These are phyloP conservation scores for Chlamydomonas sphaeroides DNA, from an alignment of 139 green algal species.

Conservation along the genomic window DNA sequence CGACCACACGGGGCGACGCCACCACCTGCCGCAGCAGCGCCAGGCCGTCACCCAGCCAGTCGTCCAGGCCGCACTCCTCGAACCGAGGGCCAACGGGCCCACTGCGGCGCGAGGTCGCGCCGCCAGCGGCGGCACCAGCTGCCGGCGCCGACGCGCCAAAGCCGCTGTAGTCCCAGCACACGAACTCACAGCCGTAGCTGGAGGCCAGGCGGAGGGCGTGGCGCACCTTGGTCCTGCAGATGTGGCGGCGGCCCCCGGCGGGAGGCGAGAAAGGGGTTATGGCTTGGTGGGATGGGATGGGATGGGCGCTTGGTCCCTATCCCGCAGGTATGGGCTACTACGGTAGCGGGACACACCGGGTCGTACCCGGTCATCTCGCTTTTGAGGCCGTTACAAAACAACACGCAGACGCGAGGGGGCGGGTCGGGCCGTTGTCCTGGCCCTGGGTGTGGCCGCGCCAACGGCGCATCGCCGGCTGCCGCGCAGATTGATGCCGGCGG, in stretches of 20 bases:
- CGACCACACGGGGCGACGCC: background rate
- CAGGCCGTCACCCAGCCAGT: constrained; percentile 21
- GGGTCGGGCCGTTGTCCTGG: too few species aligned
- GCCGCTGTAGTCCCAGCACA: constrained; percentile 27
- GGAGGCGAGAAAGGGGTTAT: too few species aligned
- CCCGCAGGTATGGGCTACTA: too few species aligned
- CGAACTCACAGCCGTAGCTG: background rate
- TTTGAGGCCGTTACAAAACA: constrained; percentile 26
- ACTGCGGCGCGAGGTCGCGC: too few species aligned
- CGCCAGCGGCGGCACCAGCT: too few species aligned
- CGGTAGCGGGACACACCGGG: too few species aligned
- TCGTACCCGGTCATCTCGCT: constrained; percentile 10
- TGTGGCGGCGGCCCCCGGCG: too few species aligned
- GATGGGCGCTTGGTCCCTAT: too few species aligned
- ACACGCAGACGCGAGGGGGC: background rate
- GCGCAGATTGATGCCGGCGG: too few species aligned
- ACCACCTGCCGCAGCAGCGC: background rate
- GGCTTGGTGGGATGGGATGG: too few species aligned
- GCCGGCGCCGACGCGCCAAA: background rate
- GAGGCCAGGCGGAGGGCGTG: background rate
- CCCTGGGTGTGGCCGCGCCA: too few species aligned
- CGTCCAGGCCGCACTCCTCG: constrained; percentile 12
- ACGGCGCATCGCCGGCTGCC: too few species aligned
- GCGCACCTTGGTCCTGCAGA: constrained; percentile 21
- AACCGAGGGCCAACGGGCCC: background rate